Conservation (phyloP, 2,329 filamentous ascomycete species). For the Pseudogymnoascus sp. region DNA sequence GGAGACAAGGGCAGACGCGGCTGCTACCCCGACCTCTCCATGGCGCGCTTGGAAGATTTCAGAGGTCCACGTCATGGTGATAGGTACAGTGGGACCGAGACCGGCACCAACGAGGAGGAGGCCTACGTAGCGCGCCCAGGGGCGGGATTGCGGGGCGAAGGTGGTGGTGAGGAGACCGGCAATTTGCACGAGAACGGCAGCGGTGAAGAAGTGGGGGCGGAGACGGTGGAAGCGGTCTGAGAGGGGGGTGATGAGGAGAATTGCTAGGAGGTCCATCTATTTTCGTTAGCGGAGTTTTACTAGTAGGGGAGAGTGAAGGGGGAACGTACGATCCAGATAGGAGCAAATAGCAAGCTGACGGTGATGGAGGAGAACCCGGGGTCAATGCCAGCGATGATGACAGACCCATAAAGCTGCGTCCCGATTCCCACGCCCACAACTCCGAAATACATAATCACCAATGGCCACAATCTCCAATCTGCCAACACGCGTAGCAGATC, state of each 20-base stretch:
- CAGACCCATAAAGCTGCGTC: conserved; percentile 77
- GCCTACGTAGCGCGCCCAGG: conserved; percentile 81
- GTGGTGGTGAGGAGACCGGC: conserved; percentile 71
- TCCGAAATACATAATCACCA: conserved; percentile 88
- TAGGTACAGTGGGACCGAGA: conserved; percentile 81
- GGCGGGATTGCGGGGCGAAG: conserved; percentile 56
- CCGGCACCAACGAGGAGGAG: conserved; percentile 88
- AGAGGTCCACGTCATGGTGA: conserved; percentile 89
- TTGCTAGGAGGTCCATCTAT: conserved; percentile 80
- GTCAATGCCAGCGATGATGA: conserved; percentile 77
- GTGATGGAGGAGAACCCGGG: conserved; percentile 63
- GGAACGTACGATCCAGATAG: conserved; percentile 76
- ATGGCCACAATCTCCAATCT: conserved; percentile 83
- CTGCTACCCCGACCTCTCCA: conserved; percentile 83
- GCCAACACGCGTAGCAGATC: conserved; percentile 65
- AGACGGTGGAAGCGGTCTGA: conserved; percentile 79
- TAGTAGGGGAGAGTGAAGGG: not conserved
- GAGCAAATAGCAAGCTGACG: conserved; percentile 76
- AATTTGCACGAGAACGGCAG: conserved; percentile 71
- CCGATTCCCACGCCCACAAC: conserved; percentile 90
- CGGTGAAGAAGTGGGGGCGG: conserved; percentile 73
- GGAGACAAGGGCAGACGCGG: conserved; percentile 76
- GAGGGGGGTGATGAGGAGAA: conserved; percentile 75
- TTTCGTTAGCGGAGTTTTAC: conserved; percentile 6
- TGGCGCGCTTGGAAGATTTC: conserved; percentile 86